Evolutionary conservation across 306 rosid species (phyloP).

Genomic region (Acacia melanoxylon): DNA sequence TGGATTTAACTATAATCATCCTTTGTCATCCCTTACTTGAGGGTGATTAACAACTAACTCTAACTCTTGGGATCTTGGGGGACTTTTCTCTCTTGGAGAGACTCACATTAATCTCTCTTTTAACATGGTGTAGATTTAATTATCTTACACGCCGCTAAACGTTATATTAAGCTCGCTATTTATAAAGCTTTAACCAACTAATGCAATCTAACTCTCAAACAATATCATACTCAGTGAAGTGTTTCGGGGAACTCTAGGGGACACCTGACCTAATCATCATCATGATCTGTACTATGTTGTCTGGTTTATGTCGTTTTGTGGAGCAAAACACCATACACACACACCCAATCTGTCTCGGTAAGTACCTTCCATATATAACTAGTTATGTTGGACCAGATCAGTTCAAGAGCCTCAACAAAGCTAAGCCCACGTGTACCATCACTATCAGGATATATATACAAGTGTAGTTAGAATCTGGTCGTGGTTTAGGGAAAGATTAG

Average conservation of each 20-base stretch:
- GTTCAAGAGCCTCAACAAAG: background rate
- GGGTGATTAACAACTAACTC: too few species aligned
- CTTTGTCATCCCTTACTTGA: too few species aligned
- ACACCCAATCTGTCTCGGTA: background rate
- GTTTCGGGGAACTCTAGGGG: slow-evolving; percentile 6
- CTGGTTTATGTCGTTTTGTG: background rate
- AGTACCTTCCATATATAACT: background rate
- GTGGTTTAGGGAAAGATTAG: background rate
- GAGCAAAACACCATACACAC: background rate
- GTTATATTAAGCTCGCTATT: too few species aligned
- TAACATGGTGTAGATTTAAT: too few species aligned
- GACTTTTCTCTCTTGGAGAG: too few species aligned
- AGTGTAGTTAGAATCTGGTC: background rate
- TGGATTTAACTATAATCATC: too few species aligned
- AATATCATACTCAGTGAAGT: slow-evolving; percentile 3
- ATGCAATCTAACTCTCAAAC: too few species aligned
- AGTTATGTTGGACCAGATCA: background rate
- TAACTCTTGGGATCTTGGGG: too few species aligned
- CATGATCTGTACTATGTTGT: background rate
- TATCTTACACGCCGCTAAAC: too few species aligned
- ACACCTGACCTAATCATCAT: background rate
- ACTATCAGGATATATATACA: background rate
- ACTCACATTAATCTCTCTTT: too few species aligned
- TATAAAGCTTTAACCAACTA: too few species aligned
- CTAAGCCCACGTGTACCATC: background rate